Evolutionary conservation across 2,329 filamentous ascomycete genomes (phyloP), one percentile per base, ranked within the genome.

Genomic region (Hypoxylon sp.): DNA sequence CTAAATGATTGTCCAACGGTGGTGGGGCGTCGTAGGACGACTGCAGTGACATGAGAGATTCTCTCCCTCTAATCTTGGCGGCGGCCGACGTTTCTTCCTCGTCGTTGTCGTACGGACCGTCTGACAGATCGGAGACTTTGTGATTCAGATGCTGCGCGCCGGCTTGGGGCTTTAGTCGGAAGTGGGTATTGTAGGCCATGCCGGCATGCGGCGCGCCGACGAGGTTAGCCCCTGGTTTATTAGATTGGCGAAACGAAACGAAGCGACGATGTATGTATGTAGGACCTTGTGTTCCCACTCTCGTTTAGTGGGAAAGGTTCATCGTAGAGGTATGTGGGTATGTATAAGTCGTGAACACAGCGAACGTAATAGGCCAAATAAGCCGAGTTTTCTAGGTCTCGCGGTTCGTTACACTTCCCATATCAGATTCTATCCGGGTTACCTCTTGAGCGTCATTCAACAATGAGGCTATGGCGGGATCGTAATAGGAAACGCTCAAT

Each of bases 21-120:
- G 62, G 59, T 12, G 62, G 59, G 12, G 61, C 58, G 12, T 59
- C 64, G 53, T 63, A 60, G 16, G 59, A 52, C 9, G 66, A 67
- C 45, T 67, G 63, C 5, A 67, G 61, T 32, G 67, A 68, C 4
- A 68, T 62, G 30, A 69, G 62, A 8, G 66, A 68, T 42, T 69
- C 67, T 23, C 67, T 64, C 13, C 64, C 65, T 31, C 53, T 60
- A 20, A 65, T 38, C 29, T 51, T 48, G 11, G 54, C 23, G 11
- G 58, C 7, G 13, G 51, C n/a, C 9, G 21, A 43, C 13, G 47
- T 37, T 11, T 46, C 51, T 11, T 60, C 57, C n/a, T n/a, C n/a
- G n/a, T n/a, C n/a, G n/a, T n/a, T n/a, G 32, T 62, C 42, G 49
- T 68, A 63, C 12, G 52, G 53, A 37, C 43, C 58, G 31, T 67